Evolutionary conservation across 2,329 filamentous ascomycete species (phyloP).

Genomic region (Arthrobotrys conoides): DNA sequence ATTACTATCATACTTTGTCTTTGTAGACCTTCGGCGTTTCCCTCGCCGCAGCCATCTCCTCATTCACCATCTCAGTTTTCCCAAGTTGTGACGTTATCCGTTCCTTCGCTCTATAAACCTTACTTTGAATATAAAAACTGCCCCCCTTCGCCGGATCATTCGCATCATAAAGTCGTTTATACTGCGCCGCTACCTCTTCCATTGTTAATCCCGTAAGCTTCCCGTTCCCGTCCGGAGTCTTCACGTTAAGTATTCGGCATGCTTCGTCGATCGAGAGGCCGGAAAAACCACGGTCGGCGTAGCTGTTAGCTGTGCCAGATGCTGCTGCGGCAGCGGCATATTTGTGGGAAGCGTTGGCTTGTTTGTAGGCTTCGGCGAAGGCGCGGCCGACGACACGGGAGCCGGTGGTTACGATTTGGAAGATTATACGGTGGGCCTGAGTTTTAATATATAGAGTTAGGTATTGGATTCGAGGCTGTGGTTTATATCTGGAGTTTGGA

Average conservation of each 20-base stretch:
- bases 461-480: background rate
- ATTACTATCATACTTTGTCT: slow-evolving; percentile 68
- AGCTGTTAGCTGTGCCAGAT: slow-evolving; percentile 70
- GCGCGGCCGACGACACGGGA: slow-evolving; percentile 92
- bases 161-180: slow-evolving; percentile 93
- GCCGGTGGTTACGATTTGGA: slow-evolving; percentile 91
- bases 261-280: slow-evolving; percentile 96
- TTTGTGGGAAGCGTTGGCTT: slow-evolving; percentile 87
- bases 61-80: slow-evolving; percentile 74
- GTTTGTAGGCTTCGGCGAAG: slow-evolving; percentile 93
- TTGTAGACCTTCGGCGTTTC: slow-evolving; percentile 78
- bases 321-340: slow-evolving; percentile 77
- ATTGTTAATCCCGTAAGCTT: slow-evolving; percentile 75
- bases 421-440: slow-evolving; percentile 94
- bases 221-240: slow-evolving; percentile 80
- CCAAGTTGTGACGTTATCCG: slow-evolving; percentile 89
- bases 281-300: slow-evolving; percentile 64
- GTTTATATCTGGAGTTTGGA: no score
- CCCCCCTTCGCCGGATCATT: slow-evolving; percentile 97
- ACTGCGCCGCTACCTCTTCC: slow-evolving; percentile 84
- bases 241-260: slow-evolving; percentile 96
- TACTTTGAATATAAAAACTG: slow-evolving; percentile 98
- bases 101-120: slow-evolving; percentile 90
- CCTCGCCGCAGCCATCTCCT: slow-evolving; percentile 76
- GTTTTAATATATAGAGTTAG: background rate